phyloP scores from a whole-genome alignment of 1,284 basidiomycete genomes.

The Trichosporon sp. region DNA sequence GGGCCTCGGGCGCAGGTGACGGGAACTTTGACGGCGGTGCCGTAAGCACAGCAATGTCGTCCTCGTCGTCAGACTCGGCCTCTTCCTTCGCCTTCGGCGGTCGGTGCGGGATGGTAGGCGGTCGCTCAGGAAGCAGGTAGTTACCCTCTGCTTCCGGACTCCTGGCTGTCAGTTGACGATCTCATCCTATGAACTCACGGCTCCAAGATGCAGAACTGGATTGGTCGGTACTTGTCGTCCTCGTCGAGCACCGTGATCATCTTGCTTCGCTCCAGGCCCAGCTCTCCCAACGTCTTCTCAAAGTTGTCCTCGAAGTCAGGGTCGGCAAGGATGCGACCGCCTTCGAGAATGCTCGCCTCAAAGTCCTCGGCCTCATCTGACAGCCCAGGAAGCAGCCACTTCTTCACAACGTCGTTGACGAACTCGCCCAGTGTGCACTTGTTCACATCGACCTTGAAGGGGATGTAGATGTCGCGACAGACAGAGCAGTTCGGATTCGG shows the following conservation, averaged over 20 bases:
- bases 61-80: constrained; percentile 1
- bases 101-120: constrained; percentile 12
- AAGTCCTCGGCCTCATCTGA: constrained; percentile 66
- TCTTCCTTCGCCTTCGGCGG: constrained; percentile 4
- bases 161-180: not conserved
- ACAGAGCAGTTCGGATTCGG: constrained; percentile 75
- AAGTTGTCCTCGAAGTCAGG: constrained; percentile 46
- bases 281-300: constrained; percentile 37
- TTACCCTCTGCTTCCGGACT: not conserved
- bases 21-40: not conserved
- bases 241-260: constrained; percentile 69
- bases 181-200: constrained; percentile 57
- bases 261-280: constrained; percentile 51
- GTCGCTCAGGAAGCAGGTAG: constrained; percentile 12
- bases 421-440: constrained; percentile 66
- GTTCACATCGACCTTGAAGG: constrained; percentile 63
- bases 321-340: constrained; percentile 53
- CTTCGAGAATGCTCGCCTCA: constrained; percentile 67
- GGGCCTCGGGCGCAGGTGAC: not conserved
- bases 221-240: constrained; percentile 67
- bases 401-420: constrained; percentile 56
- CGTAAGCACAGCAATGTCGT: not conserved
- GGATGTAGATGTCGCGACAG: constrained; percentile 77
- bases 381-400: constrained; percentile 43
- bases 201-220: constrained; percentile 64